Evolutionary conservation across 2,329 filamentous ascomycete genomes (phyloP).

Genomic region (Aschersonia sp.): DNA sequence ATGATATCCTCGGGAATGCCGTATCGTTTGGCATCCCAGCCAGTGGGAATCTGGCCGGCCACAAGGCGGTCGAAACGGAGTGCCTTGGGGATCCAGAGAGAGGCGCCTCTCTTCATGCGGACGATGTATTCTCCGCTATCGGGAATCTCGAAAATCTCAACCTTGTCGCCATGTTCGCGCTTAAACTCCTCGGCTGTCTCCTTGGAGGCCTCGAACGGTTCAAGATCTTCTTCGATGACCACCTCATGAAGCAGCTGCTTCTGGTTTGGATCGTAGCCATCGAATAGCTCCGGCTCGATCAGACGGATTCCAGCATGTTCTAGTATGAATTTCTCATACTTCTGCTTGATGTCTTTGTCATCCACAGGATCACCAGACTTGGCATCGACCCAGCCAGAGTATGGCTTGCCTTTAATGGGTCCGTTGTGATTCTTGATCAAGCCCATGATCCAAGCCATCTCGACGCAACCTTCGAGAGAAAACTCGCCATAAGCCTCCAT

Average conservation of each 20-base stretch:
- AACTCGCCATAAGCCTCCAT: conserved; percentile 97
- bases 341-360: conserved; percentile 93
- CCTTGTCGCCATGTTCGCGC: conserved; percentile 93
- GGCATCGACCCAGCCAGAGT: conserved; percentile 91
- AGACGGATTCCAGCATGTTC: conserved; percentile 95
- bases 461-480: conserved; percentile 91
- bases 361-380: conserved; percentile 93
- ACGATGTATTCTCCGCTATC: conserved; percentile 92
- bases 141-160: conserved; percentile 88
- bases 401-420: conserved; percentile 85
- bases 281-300: conserved; percentile 93
- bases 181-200: conserved; percentile 96
- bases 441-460: conserved; percentile 99
- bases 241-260: conserved; percentile 98
- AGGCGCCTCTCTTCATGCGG: conserved; percentile 88
- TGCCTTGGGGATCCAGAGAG: conserved; percentile 90
- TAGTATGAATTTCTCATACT: conserved; percentile 93
- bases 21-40: conserved; percentile 93
- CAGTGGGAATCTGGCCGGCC: conserved; percentile 89
- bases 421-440: conserved; percentile 98
- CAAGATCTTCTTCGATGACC: conserved; percentile 90
- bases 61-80: conserved; percentile 94
- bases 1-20: conserved; percentile 97
- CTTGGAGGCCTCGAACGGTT: conserved; percentile 93
- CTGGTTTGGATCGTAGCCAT: conserved; percentile 94